Conservation (phyloP, 2,329 filamentous ascomycete genomes). For the Alternaria sp. region DNA sequence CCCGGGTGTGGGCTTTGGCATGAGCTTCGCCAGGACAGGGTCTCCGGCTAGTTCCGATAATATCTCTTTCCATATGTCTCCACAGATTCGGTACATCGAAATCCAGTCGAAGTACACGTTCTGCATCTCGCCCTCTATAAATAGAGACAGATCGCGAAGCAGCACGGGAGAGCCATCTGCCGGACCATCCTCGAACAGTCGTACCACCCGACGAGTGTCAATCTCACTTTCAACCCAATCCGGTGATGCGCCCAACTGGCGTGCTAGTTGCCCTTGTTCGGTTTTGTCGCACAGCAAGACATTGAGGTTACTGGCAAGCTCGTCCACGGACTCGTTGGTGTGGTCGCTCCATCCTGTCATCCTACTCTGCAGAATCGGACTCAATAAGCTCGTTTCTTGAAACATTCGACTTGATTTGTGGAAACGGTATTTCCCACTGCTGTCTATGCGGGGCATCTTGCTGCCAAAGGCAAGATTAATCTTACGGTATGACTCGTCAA, state of each 20-base stretch:
- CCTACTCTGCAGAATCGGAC: not conserved
- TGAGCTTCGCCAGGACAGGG: not conserved
- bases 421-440: not conserved
- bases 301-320: not conserved
- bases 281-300: not conserved
- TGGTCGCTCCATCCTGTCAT: not conserved
- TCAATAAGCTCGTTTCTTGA: not conserved
- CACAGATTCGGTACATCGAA: not conserved
- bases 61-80: not conserved
- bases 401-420: not conserved
- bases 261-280: not conserved
- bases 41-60: not conserved
- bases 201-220: not conserved
- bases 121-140: not conserved
- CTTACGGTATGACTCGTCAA: not conserved
- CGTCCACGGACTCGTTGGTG: not conserved
- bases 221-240: not conserved
- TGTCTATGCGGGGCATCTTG: not conserved
- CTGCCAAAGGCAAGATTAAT: not conserved
- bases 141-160: not conserved
- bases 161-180: not conserved
- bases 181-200: not conserved
- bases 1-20: not conserved
- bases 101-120: not conserved
- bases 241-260: not conserved